Evolutionary conservation across 1,139 yeast genomes (phyloP).

Genomic region (Scheffersomyces titani): DNA sequence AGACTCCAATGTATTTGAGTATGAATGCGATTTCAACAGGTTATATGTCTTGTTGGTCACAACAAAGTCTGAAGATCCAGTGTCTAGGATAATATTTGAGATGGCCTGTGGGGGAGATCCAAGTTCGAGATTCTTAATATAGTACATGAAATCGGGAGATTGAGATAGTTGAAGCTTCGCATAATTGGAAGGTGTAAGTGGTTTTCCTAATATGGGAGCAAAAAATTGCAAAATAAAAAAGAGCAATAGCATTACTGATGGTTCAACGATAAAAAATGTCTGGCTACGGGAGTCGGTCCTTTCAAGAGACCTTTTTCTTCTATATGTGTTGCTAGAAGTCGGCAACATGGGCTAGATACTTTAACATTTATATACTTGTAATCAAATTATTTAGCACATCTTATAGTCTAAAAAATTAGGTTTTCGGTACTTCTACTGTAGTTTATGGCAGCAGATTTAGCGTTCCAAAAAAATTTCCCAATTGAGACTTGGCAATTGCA

Average conservation of each 20-base stretch:
- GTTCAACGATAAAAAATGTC: neutral
- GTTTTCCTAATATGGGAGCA: neutral
- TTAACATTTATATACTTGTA: neutral
- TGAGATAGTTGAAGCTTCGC: neutral
- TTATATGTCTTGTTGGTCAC: conserved; percentile 11
- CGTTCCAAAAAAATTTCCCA: conserved; percentile 3
- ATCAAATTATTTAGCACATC: neutral
- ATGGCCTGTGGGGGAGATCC: conserved; percentile 19
- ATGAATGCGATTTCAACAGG: conserved; percentile 11
- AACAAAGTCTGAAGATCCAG: conserved; percentile 25
- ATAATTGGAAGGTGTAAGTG: neutral
- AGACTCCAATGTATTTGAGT: conserved; percentile 6
- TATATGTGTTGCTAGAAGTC: neutral
- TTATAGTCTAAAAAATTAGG: neutral
- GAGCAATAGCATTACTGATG: neutral
- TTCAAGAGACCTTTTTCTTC: neutral
- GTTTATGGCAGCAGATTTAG: neutral
- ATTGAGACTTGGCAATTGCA: conserved; percentile 3
- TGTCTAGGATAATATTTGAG: conserved; percentile 17
- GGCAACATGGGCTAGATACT: neutral
- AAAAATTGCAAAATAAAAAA: neutral
- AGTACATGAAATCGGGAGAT: conserved; percentile 6
- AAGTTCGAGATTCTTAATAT: conserved; percentile 12
- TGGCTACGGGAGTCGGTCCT: neutral
- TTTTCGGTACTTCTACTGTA: neutral